Conservation (phyloP, 129 eudicot genomes). For the Escallonia rubra region DNA sequence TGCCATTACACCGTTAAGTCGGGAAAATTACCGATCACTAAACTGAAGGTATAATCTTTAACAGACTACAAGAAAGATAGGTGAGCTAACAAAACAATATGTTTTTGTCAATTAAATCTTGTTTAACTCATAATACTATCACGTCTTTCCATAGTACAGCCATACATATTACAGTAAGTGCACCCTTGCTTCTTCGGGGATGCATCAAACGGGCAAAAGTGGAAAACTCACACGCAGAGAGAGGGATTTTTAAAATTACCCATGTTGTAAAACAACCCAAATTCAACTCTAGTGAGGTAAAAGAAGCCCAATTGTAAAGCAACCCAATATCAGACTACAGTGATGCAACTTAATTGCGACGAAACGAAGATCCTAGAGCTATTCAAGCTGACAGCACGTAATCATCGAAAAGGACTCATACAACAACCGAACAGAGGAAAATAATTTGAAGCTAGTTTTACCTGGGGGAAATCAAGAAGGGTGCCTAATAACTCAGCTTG, state of each 20-base stretch:
- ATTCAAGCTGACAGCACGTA: no score
- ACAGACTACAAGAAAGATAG: background rate
- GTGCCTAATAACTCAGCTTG: background rate
- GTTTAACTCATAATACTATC: background rate
- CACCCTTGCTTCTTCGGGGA: background rate
- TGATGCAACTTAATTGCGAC: no score
- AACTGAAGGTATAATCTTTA: background rate
- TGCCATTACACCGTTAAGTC: slow-evolving; percentile 2
- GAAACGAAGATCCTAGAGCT: no score
- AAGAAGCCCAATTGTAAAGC: no score
- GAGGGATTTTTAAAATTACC: no score
- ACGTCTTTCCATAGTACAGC: background rate
- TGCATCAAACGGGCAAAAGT: background rate
- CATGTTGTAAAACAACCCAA: no score
- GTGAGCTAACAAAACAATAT: background rate
- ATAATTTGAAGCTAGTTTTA: no score
- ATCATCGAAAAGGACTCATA: no score
- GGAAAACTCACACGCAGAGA: no score
- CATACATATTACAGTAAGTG: background rate
- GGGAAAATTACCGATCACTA: background rate
- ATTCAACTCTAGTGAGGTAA: no score
- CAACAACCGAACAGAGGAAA: background rate
- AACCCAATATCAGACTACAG: no score
- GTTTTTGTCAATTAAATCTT: background rate
- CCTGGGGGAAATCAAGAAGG: background rate